phyloP scores from a whole-genome alignment of 257 asterid species.

The Leptodermis oblonga region DNA sequence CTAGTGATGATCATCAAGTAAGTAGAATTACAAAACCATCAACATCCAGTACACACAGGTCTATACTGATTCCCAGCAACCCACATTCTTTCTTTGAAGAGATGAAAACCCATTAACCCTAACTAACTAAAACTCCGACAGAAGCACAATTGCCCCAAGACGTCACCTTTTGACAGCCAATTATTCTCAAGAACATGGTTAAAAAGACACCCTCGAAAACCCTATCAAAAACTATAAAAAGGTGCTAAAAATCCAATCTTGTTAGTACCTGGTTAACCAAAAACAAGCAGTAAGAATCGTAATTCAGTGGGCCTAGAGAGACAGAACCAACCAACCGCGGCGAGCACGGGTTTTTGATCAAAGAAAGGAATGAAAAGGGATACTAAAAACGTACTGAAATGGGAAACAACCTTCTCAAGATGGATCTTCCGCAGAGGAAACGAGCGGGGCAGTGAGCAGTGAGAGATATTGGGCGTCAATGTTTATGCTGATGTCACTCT shows the following conservation, averaged over 20 bases:
- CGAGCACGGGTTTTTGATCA: neutral
- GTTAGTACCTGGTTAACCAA: neutral
- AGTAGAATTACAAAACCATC: too few species aligned
- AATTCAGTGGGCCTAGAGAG: neutral
- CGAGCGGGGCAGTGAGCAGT: neutral
- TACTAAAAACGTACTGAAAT: neutral
- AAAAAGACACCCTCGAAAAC: neutral
- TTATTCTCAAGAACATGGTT: neutral
- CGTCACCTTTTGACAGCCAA: neutral
- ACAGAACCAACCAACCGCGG: slow-evolving; percentile 2
- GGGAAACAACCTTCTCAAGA: slow-evolving; percentile 14
- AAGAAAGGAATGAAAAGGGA: neutral
- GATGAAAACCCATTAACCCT: neutral
- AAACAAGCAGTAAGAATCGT: neutral
- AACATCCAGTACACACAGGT: neutral
- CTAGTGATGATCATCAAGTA: neutral
- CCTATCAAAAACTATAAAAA: neutral
- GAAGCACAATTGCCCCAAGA: neutral
- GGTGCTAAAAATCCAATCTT: neutral
- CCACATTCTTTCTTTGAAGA: neutral
- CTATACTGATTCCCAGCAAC: neutral
- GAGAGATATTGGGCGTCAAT: neutral
- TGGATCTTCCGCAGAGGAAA: neutral
- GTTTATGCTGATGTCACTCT: neutral
- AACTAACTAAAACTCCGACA: neutral